phyloP scores from a whole-genome alignment of 2,329 filamentous ascomycete genomes.

The Huntiella moniliformis region DNA sequence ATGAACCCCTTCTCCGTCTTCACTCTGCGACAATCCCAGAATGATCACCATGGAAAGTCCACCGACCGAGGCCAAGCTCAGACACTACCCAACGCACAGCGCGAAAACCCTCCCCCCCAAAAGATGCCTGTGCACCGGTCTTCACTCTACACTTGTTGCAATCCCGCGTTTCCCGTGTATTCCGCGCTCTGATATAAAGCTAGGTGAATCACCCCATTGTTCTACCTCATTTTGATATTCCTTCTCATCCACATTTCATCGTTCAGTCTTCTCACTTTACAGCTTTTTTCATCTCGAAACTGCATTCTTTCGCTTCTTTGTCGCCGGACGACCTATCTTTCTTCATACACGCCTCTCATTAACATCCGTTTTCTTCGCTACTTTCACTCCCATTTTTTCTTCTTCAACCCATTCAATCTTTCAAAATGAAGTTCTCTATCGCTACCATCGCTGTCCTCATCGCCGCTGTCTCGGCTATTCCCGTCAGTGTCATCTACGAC shows the following conservation, averaged over 20 bases:
- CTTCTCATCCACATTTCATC: not conserved
- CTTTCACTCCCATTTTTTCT: not conserved
- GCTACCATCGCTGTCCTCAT: constrained; percentile 28
- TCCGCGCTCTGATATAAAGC: too few relatives aligned
- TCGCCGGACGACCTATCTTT: constrained; percentile 10
- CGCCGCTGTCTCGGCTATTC: constrained; percentile 26
- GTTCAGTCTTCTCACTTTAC: constrained; percentile 10
- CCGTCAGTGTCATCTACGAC: constrained; percentile 10
- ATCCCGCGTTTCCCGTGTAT: too few relatives aligned
- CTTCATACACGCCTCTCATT: not conserved
- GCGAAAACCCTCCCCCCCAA: too few relatives aligned
- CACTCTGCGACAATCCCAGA: too few relatives aligned
- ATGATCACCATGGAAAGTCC: too few relatives aligned
- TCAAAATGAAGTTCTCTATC: constrained; percentile 36
- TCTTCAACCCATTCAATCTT: constrained; percentile 2
- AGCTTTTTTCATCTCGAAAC: not conserved
- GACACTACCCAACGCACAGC: too few relatives aligned
- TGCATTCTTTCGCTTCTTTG: constrained; percentile 9
- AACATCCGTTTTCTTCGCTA: not conserved
- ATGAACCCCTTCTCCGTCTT: too few relatives aligned
- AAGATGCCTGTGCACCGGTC: too few relatives aligned
- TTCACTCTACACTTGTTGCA: too few relatives aligned
- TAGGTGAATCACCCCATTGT: too few relatives aligned
- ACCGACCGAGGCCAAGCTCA: too few relatives aligned
- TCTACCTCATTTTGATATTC: not conserved